Evolutionary conservation across 2,329 filamentous ascomycete species (phyloP).

Genomic region (Hymenoscyphus occultus): DNA sequence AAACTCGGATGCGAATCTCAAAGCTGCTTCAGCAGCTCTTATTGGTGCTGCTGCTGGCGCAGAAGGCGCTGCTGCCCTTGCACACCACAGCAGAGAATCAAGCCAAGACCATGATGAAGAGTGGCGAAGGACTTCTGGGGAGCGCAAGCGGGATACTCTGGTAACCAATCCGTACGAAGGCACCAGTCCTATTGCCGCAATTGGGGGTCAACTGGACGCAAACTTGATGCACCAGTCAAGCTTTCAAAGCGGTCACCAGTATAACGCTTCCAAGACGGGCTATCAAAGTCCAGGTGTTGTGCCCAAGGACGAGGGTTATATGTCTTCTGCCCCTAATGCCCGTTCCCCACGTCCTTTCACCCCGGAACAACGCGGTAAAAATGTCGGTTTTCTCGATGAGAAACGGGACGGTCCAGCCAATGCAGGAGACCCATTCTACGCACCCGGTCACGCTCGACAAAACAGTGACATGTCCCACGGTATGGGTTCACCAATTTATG

Average conservation of each 20-base stretch:
- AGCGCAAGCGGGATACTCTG: conserved; percentile 63
- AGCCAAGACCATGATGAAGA: conserved; percentile 61
- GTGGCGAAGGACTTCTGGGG: conserved; percentile 60
- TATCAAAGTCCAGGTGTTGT: conserved; percentile 51
- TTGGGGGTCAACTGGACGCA: conserved; percentile 38
- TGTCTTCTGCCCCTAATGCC: conserved; percentile 64
- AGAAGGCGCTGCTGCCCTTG: conserved; percentile 52
- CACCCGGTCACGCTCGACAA: conserved; percentile 59
- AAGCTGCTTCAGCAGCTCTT: conserved; percentile 37
- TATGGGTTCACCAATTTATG: conserved; percentile 85
- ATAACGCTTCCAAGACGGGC: conserved; percentile 37
- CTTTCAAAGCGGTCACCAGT: conserved; percentile 39
- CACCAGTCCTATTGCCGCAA: conserved; percentile 56
- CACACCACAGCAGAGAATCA: conserved; percentile 47
- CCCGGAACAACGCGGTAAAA: conserved; percentile 44
- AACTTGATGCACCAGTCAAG: conserved; percentile 43
- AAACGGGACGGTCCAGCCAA: conserved; percentile 48
- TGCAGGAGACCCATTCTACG: conserved; percentile 64
- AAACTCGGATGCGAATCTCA: conserved; percentile 30
- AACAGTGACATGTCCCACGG: conserved; percentile 90
- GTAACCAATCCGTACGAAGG: conserved; percentile 67
- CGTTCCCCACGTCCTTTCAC: conserved; percentile 48
- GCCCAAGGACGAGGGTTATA: conserved; percentile 85
- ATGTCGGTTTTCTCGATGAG: conserved; percentile 49
- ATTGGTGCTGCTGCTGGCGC: conserved; percentile 51